Base-by-base conservation (phyloP, 169 alveolate genomes). In the Plasmodium fragile region DNA sequence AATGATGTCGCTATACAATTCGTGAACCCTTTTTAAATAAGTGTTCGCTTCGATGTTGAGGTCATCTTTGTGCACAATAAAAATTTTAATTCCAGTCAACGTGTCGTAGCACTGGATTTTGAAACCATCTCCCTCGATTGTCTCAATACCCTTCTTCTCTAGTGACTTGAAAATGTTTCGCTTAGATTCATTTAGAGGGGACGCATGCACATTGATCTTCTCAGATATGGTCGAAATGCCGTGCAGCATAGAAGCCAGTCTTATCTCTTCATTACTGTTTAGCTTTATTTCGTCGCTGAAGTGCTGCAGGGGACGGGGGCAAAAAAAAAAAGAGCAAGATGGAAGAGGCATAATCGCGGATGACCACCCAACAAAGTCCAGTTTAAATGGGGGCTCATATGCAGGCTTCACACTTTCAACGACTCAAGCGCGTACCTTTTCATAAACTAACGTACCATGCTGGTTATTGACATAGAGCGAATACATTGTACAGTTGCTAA, bases 191-290 rank as follows among this genome's bases (percentile, higher is more conserved):
- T 92, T 89, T 69, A 93, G 73, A 39, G 87, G 75, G 52, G 78
- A 45, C 49, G 94, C 83, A 73, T 95, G 92, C 39, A 94, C 94
- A 22, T 98, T 97, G 43, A 98, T 95, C 79, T 98, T 97, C 36
- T 98, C 97, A 32, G 99, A 98, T 22, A 98, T 98, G 25, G 99
- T 97, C 28, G 98, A 97, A 81, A 98, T 94, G 28, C 99, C 99
- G 95, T 98, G 99, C 71, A 98, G 97, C 77, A 99, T 98, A 73
- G 99, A 98, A 13, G 99, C 99, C 55, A 98, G 95, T 53, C 99
- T 93, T 81, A 98, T 98, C 10, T 96, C 97, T 89, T 98, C 99
- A 92, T 98, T 98, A 49, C 99, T 96, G 39, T 98, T 93, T 83
- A 98, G 94, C 43, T 97, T 96, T 82, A 97, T 96, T 32, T 92